phyloP scores from a whole-genome alignment of 1,284 basidiomycete species.

The Bjerkandera adusta region DNA sequence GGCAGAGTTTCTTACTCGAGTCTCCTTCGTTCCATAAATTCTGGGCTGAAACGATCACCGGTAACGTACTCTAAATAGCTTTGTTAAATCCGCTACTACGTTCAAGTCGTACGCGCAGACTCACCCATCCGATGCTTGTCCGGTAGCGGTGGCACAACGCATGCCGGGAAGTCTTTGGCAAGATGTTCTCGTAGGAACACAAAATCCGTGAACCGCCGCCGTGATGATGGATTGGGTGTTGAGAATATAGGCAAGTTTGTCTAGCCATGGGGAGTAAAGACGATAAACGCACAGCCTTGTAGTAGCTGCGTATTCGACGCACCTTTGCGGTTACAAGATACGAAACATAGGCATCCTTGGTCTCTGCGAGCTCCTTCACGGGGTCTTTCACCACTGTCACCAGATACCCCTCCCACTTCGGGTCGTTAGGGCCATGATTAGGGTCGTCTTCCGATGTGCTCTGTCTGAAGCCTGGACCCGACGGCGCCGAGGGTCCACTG shows the following conservation, averaged over 20 bases:
- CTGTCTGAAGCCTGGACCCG: constrained; percentile 76
- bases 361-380: constrained; percentile 92
- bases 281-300: constrained; percentile 9
- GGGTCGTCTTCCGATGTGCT: constrained; percentile 66
- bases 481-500: constrained; percentile 36
- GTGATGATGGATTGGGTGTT: constrained; percentile 65
- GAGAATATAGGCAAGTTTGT: constrained; percentile 83
- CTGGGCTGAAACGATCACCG: constrained; percentile 93
- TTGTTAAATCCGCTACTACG: constrained; percentile 6
- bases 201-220: constrained; percentile 96
- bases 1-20: constrained; percentile 65
- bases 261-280: constrained; percentile 38
- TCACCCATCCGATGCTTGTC: constrained; percentile 94
- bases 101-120: constrained; percentile 28
- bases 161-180: constrained; percentile 91
- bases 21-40: constrained; percentile 92
- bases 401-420: constrained; percentile 90
- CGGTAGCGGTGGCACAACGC: constrained; percentile 93
- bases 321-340: constrained; percentile 93
- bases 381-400: constrained; percentile 87
- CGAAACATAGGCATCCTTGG: constrained; percentile 95
- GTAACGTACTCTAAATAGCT: constrained; percentile 84
- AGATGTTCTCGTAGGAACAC: constrained; percentile 91
- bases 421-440: constrained; percentile 61
- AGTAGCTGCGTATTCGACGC: constrained; percentile 24